Percentiles rank a stretch among this genome's conserved stretches.
Evolutionary conservation across 331 rosid genomes (phyloP).

Genomic region (Spiraea crenata): DNA sequence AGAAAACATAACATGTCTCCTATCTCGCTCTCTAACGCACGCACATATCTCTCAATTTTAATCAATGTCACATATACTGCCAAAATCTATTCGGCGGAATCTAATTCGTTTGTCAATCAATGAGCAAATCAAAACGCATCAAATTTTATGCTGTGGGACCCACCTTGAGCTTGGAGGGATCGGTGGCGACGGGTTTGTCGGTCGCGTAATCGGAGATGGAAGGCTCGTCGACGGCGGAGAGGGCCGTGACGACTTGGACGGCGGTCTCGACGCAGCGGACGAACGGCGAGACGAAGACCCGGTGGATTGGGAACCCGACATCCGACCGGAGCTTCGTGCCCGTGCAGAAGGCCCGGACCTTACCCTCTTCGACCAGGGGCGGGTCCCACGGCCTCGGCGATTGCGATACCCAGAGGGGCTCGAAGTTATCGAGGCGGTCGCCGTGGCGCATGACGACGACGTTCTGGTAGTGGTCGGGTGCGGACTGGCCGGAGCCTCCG

Average conservation of each 20-base stretch:
- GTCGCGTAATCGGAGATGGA: background rate
- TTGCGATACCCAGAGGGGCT: conserved; percentile 42
- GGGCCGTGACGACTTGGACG: conserved; percentile 52
- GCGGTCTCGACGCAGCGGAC: conserved; percentile 92
- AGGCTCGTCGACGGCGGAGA: conserved; percentile 38
- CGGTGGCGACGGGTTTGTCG: conserved; percentile 35
- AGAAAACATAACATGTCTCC: no score
- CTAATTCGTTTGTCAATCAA: no score
- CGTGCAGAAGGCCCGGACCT: conserved; percentile 49
- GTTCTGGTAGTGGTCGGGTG: conserved; percentile 47
- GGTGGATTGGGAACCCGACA: conserved; percentile 51
- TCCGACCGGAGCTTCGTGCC: conserved; percentile 53
- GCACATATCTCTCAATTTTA: no score
- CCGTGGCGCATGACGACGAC: conserved; percentile 95
- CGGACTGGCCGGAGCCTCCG: conserved; percentile 17
- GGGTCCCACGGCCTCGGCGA: conserved; percentile 86
- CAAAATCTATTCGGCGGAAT: background rate
- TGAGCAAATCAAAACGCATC: background rate
- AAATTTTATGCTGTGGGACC: background rate
- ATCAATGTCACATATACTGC: no score
- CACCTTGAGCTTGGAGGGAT: conserved; percentile 65
- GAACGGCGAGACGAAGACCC: conserved; percentile 85
- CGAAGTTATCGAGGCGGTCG: conserved; percentile 75
- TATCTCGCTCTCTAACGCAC: no score
- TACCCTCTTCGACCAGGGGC: conserved; percentile 51